These are phyloP conservation scores for Cytospora leucostoma DNA, from an alignment of 2,329 filamentous ascomycete genomes.

Conservation along the genomic window DNA sequence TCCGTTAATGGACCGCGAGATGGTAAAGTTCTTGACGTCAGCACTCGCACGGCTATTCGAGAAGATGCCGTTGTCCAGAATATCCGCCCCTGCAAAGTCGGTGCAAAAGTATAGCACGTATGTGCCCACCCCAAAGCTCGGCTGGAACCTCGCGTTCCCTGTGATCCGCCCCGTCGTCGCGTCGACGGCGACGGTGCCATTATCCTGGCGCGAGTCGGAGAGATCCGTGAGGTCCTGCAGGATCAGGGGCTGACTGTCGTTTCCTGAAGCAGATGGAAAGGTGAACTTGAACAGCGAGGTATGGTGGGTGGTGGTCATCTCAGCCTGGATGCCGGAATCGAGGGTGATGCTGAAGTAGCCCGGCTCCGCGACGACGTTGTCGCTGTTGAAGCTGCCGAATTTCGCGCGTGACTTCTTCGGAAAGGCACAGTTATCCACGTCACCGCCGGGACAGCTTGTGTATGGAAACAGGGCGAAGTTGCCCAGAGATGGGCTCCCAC, in stretches of 20 bases:
- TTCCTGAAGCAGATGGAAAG: slow-evolving; percentile 49
- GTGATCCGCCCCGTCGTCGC: slow-evolving; percentile 59
- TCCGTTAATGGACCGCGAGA: slow-evolving; percentile 52
- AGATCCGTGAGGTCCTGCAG: slow-evolving; percentile 68
- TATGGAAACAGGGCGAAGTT: slow-evolving; percentile 75
- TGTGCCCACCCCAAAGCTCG: slow-evolving; percentile 65
- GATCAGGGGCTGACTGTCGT: slow-evolving; percentile 57
- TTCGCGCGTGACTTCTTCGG: slow-evolving; percentile 47
- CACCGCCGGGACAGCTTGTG: slow-evolving; percentile 59
- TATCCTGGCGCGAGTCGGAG: slow-evolving; percentile 59
- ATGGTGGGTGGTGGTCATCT: slow-evolving; percentile 69
- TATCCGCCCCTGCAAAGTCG: slow-evolving; percentile 61
- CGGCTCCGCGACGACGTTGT: slow-evolving; percentile 57
- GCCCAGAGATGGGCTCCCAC: slow-evolving; percentile 62
- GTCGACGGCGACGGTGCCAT: slow-evolving; percentile 59
- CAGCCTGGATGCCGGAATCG: slow-evolving; percentile 57
- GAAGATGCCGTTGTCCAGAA: slow-evolving; percentile 64
- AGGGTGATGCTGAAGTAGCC: slow-evolving; percentile 67
- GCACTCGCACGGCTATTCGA: slow-evolving; percentile 56
- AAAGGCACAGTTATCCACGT: slow-evolving; percentile 63
- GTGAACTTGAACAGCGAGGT: slow-evolving; percentile 67
- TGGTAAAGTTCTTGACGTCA: slow-evolving; percentile 48
- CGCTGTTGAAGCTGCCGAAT: slow-evolving; percentile 49
- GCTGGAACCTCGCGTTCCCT: slow-evolving; percentile 61
- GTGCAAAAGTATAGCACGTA: slow-evolving; percentile 67